Conservation (phyloP, 2,329 filamentous ascomycete genomes). For the Arthroderma sp. region DNA sequence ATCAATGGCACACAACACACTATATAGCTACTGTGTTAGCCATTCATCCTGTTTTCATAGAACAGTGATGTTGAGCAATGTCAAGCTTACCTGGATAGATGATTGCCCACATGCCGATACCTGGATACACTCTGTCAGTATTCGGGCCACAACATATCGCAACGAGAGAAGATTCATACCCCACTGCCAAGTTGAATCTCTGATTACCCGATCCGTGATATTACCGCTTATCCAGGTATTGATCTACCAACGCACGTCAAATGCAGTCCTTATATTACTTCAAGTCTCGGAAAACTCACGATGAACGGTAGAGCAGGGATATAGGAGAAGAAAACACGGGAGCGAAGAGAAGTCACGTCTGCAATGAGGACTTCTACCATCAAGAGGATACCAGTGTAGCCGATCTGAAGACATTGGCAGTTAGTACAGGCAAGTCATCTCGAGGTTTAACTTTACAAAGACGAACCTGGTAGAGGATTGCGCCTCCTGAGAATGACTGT, state of each 20-base stretch:
- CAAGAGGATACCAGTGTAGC: conserved; percentile 49
- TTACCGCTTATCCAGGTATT: conserved; percentile 53
- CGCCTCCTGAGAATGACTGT: conserved; percentile 43
- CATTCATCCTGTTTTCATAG: not conserved
- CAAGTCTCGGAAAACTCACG: conserved; percentile 15
- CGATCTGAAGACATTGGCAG: conserved; percentile 30
- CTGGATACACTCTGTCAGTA: conserved; percentile 3
- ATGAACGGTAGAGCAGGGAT: conserved; percentile 48
- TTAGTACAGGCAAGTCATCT: not conserved
- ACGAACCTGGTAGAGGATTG: conserved; percentile 42
- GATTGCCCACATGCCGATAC: conserved; percentile 49
- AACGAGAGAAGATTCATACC: conserved; percentile 27
- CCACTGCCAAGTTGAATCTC: conserved; percentile 44
- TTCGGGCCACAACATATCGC: not conserved
- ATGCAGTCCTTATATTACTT: too few species aligned
- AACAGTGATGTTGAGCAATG: not conserved
- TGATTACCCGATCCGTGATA: conserved; percentile 39
- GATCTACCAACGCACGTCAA: conserved; percentile 20
- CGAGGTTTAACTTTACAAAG: not conserved
- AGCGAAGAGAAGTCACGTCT: conserved; percentile 50
- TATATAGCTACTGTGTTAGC: not conserved
- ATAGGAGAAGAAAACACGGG: conserved; percentile 53
- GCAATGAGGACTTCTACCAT: conserved; percentile 52
- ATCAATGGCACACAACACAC: conserved; percentile 44
- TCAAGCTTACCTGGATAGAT: conserved; percentile 37